Base-by-base conservation (phyloP, 495 filamentous ascomycete species). In the Hyaloscypha variabilis region DNA sequence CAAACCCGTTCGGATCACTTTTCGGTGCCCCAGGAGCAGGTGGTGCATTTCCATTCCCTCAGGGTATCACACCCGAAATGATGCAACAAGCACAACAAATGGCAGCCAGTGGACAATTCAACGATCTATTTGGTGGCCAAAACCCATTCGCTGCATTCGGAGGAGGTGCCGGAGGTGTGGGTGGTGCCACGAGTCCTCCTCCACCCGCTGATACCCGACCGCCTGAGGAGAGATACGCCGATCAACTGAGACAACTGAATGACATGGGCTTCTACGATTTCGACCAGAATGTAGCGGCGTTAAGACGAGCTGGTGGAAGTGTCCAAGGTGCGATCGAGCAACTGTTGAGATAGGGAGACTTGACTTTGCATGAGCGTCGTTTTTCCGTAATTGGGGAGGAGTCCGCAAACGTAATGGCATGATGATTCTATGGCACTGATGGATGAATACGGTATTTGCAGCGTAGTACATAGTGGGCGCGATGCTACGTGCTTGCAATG, bases 251-350 rank as follows among this genome's bases (percentile, higher is more conserved):
- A 54, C 94, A 97, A 74, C 78, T 99, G 67, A 98, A 99, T 74
- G 95, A 98, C 60, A 99, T 99, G 96, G 96, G 96, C 5, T 98
- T 99, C 76, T 96, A 87, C 73, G 95, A 99, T 69, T 98, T 98
- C 72, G 94, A 98, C 62, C 76, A 90, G 72, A 99, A 99, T 67
- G 86, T 99, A 42, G 86, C 88, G 69, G 96, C 96, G 21, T 78
- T 99, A 75, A 86, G 95, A 77, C 84, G 93, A 67, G 87, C 91
- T 62, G 96, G 96, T 0, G 96, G 96, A 8, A 97, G 91, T 74
- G 95, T 98, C 65, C 92, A 98, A 74, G 96, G 94, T 3, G 96
- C 96, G 14, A 87, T 98, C 59, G 93, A 98, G 76, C 89, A 93
- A 65, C 71, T 93, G 51, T 74, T 93, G 60, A 59, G 67, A 46